Evolutionary conservation across 495 filamentous ascomycete species (phyloP), one percentile per base, ranked within the genome.

Genomic region (Hypoxylon fuscum): DNA sequence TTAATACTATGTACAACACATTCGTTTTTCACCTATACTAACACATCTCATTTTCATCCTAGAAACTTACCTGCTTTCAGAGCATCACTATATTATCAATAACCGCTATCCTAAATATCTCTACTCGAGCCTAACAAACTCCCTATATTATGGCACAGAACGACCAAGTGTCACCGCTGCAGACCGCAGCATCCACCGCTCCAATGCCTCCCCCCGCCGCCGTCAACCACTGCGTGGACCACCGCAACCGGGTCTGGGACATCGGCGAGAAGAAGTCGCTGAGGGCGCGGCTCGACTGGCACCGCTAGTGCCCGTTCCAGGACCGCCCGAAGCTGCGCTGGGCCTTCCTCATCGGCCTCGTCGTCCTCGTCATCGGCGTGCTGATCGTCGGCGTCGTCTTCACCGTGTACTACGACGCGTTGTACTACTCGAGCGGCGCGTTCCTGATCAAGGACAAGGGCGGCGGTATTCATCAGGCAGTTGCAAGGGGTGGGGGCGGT

Each of bases 401-500:
- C 37, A 58, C 63, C 27, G 63, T 62, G 6, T 67, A 67, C 48
- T 67, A 67, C 53, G 52, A 62, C 43, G 53, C 52, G 43, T 17
- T 62, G 46, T 67, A 67, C 38, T 67, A 67, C n/a, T 57, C 57
- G 12, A 58, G 58, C 58, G 63, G 63, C 32, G 63, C 58, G 14
- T 62, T 62, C 42, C 41, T 67, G 25, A 35, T 57, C 34, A 50
- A 61, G 22, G 37, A 56, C 15, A 56, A 53, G 27, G 27, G 18
- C 1, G 61, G 9, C 12, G 35, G 29, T 14, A 11, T 27, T 12
- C 20, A 27, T 15, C 12, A 12, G 4, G 20, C 9, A 17, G 29
- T n/a, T 14, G 8, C 35, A n/a, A 15, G 38, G 18, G 14, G 5
- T 43, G 40, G 11, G 12, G 35, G 2, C 5, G 35, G 12, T 11